Conservation (phyloP, 2,329 filamentous ascomycete species). For the Aspergillaceae sp. region DNA sequence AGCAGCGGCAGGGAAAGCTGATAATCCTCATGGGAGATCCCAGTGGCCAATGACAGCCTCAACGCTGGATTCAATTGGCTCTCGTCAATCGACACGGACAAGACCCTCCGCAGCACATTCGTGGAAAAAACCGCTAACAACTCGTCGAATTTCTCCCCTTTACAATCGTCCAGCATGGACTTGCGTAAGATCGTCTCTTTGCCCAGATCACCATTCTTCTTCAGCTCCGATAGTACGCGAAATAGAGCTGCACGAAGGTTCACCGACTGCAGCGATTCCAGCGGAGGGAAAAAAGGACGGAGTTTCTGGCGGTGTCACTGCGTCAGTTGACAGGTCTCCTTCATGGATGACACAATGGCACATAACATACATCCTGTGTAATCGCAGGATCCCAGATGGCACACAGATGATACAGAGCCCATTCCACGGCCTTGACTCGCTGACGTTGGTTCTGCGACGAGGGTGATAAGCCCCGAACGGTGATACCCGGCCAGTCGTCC, state of each 20-base stretch:
- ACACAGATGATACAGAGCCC: constrained; percentile 84
- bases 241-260: constrained; percentile 81
- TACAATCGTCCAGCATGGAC: constrained; percentile 95
- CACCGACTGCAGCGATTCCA: constrained; percentile 81
- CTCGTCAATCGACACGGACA: constrained; percentile 37
- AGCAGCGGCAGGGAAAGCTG: constrained; percentile 53
- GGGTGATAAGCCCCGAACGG: constrained; percentile 60
- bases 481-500: constrained; percentile 73
- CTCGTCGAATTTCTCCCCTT: constrained; percentile 82
- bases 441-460: constrained; percentile 67
- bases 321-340: constrained; percentile 7
- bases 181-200: constrained; percentile 75
- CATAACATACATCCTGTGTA: constrained; percentile 54
- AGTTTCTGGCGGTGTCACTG: constrained; percentile 59
- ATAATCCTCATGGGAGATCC: constrained; percentile 24
- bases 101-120: constrained; percentile 63
- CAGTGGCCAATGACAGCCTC: constrained; percentile 47
- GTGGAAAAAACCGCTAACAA: constrained; percentile 76
- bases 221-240: constrained; percentile 70
- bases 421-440: constrained; percentile 75
- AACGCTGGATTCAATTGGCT: constrained; percentile 44
- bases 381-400: constrained; percentile 71
- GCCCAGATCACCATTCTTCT: constrained; percentile 76
- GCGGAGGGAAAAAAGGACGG: constrained; percentile 79
- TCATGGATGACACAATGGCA: background rate